A percentile compares a stretch with the other conserved stretches of the same genome.
Evolutionary conservation across 306 rosid species (phyloP).

Genomic region (Lathyrus tuberosus): DNA sequence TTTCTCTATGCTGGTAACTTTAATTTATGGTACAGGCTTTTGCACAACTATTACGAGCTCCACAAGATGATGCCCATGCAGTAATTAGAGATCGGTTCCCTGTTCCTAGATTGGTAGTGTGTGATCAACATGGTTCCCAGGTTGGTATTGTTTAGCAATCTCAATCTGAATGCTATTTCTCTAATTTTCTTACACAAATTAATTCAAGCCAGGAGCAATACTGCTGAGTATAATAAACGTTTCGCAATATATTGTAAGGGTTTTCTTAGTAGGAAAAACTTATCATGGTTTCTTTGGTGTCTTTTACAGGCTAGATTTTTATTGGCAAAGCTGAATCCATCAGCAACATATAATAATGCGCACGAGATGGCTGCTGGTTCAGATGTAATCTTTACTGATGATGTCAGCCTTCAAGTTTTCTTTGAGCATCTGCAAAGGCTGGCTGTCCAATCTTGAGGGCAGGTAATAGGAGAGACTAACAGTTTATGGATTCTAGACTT

Average conservation of each 20-base stretch:
- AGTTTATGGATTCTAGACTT: slow-evolving; percentile 50
- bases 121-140: slow-evolving; percentile 99
- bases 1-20: slow-evolving; percentile 32
- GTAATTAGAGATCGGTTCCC: slow-evolving; percentile 82
- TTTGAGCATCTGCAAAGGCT: slow-evolving; percentile 95
- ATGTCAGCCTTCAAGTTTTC: slow-evolving; percentile 97
- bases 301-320: slow-evolving; percentile 87
- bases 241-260: too few relatives aligned
- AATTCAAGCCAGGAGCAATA: slow-evolving; percentile 6
- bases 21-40: slow-evolving; percentile 66
- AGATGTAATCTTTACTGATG: slow-evolving; percentile 92
- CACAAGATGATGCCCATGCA: slow-evolving; percentile 72
- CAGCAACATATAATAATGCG: slow-evolving; percentile 88
- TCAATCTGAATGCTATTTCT: slow-evolving; percentile 21
- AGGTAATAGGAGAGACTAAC: slow-evolving; percentile 42
- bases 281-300: slow-evolving; percentile 33
- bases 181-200: slow-evolving; percentile 27
- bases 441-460: slow-evolving; percentile 91
- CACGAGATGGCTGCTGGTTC: slow-evolving; percentile 93
- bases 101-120: slow-evolving; percentile 93
- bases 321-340: slow-evolving; percentile 95
- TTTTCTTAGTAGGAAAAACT: too few relatives aligned
- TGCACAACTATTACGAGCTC: slow-evolving; percentile 81
- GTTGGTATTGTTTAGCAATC: slow-evolving; percentile 47
- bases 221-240: neutral